phyloP scores from a whole-genome alignment of 805 yeast species.

The Ogataea philodendri region DNA sequence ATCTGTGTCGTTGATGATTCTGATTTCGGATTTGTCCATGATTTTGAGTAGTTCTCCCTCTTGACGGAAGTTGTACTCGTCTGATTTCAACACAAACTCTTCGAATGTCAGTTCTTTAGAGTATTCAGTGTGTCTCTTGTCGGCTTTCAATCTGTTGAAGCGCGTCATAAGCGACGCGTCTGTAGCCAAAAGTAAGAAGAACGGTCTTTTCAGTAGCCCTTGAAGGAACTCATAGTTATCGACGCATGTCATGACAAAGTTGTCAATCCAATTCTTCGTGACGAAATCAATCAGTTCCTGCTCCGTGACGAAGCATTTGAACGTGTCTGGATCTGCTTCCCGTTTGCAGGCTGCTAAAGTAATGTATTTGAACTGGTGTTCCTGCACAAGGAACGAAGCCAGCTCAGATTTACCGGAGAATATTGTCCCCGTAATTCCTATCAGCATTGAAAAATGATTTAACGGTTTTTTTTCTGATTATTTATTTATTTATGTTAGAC shows the following conservation, averaged over 20 bases:
- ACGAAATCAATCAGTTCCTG: constrained; percentile 55
- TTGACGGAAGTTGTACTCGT: constrained; percentile 10
- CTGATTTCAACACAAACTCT: constrained; percentile 18
- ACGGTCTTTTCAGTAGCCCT: constrained; percentile 65
- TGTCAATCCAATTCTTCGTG: constrained; percentile 62
- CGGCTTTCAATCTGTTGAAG: constrained; percentile 32
- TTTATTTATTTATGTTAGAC: constrained; percentile 15
- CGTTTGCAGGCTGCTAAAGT: constrained; percentile 19
- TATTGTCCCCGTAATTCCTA: constrained; percentile 71
- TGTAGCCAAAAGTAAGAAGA: constrained; percentile 73
- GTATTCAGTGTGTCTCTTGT: no score
- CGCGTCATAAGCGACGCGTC: constrained; percentile 68
- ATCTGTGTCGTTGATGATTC: constrained; percentile 50
- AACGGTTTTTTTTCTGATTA: constrained; percentile 1
- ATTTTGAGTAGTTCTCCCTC: constrained; percentile 38
- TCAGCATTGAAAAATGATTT: constrained; percentile 51
- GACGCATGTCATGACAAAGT: constrained; percentile 59
- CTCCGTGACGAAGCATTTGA: constrained; percentile 36
- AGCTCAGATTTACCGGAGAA: constrained; percentile 68
- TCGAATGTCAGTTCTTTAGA: constrained; percentile 13
- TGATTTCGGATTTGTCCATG: constrained; percentile 50
- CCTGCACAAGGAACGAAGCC: constrained; percentile 49
- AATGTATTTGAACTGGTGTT: constrained; percentile 49
- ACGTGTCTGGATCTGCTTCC: constrained; percentile 24
- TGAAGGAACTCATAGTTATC: constrained; percentile 42